phyloP scores from a whole-genome alignment of 73 alveolate genomes.

The Blepharisma stoltei region DNA sequence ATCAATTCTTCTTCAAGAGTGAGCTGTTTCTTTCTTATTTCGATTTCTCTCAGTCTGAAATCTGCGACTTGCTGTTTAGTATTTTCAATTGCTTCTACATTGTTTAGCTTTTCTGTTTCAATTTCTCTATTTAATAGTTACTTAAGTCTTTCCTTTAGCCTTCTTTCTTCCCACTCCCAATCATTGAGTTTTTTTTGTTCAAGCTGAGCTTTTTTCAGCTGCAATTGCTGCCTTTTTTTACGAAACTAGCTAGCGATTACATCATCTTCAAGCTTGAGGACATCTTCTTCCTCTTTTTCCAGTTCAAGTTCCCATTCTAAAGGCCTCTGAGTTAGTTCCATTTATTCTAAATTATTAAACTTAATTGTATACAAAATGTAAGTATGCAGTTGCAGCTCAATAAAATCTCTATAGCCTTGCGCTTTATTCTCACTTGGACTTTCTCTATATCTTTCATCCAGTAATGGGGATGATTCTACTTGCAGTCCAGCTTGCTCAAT shows the following conservation, averaged over 20 bases:
- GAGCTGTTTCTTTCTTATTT: not conserved
- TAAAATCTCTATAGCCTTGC: conserved; percentile 3
- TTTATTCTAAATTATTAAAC: not conserved
- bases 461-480: not conserved
- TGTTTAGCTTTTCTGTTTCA: not conserved
- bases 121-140: not conserved
- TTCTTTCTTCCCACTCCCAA: conserved; percentile 26
- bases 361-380: conserved; percentile 17
- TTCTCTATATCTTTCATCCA: not conserved
- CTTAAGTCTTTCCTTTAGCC: not conserved
- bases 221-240: not conserved
- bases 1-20: not conserved
- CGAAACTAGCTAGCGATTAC: not conserved
- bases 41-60: not conserved
- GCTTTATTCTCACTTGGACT: not conserved
- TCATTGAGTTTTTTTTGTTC: conserved; percentile 10
- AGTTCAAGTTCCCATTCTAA: conserved; percentile 8
- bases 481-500: not conserved
- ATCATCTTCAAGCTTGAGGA: not conserved
- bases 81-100: conserved; percentile 1
- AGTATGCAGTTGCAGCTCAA: not conserved
- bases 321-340: not conserved
- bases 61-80: conserved; percentile 14
- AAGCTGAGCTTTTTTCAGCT: not conserved
- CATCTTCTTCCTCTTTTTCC: conserved; percentile 2